A percentile compares a stretch with the other conserved stretches of the same genome.
These are phyloP conservation scores for Xylariaceae sp. DNA, from an alignment of 2,329 filamentous ascomycete species.

Conservation along the genomic window DNA sequence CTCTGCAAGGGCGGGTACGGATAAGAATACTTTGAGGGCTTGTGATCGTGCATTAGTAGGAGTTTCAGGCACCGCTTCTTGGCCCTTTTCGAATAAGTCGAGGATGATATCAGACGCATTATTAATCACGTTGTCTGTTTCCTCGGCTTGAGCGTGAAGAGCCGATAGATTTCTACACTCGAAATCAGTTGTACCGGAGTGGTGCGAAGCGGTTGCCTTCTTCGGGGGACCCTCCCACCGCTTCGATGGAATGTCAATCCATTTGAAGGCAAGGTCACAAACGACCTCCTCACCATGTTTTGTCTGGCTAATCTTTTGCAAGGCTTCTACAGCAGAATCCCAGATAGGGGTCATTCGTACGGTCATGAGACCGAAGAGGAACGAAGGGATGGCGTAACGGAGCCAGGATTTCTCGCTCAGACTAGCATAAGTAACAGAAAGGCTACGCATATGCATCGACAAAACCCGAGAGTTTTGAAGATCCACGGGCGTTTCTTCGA, in stretches of 20 bases:
- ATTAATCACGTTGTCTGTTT: conserved; percentile 48
- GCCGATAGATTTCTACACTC: conserved; percentile 72
- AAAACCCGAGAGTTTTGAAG: conserved; percentile 71
- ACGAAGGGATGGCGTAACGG: conserved; percentile 67
- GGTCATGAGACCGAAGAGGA: conserved; percentile 84
- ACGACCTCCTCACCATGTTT: conserved; percentile 69
- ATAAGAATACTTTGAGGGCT: conserved; percentile 71
- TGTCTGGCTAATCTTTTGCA: conserved; percentile 68
- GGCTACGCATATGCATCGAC: conserved; percentile 78
- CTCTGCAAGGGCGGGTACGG: conserved; percentile 72
- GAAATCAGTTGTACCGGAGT: conserved; percentile 61
- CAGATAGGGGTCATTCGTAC: conserved; percentile 80
- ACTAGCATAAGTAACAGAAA: conserved; percentile 59
- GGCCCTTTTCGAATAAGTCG: conserved; percentile 58
- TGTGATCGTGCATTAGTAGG: conserved; percentile 62
- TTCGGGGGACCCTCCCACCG: conserved; percentile 45
- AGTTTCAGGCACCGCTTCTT: conserved; percentile 47
- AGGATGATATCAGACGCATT: conserved; percentile 55
- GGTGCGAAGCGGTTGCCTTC: conserved; percentile 31
- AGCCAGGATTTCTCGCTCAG: conserved; percentile 59
- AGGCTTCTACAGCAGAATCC: conserved; percentile 72
- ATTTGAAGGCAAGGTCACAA: conserved; percentile 67
- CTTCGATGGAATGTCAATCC: conserved; percentile 60
- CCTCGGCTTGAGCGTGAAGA: conserved; percentile 48
- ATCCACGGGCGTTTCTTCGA: conserved; percentile 74